phyloP scores from a whole-genome alignment of 768 basidiomycete genomes.

The Hygrophorus pudorinus region DNA sequence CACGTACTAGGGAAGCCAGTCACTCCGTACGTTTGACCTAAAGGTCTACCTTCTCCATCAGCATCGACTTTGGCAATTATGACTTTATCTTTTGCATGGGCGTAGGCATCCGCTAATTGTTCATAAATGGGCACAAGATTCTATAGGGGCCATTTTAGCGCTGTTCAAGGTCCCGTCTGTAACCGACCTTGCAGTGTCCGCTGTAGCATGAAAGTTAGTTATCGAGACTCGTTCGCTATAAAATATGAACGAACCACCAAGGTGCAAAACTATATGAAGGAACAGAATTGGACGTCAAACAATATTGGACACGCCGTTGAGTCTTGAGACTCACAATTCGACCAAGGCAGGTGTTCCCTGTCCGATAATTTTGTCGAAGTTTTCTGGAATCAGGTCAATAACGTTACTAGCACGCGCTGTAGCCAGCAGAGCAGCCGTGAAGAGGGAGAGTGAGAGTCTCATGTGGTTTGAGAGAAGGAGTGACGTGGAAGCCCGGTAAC shows the following conservation, averaged over 20 bases:
- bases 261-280: slow-evolving; percentile 57
- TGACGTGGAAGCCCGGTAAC: too few species aligned
- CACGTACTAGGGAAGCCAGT: slow-evolving; percentile 80
- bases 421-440: slow-evolving; percentile 44
- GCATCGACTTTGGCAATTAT: slow-evolving; percentile 89
- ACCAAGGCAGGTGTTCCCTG: slow-evolving; percentile 77
- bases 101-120: slow-evolving; percentile 81
- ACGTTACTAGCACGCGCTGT: slow-evolving; percentile 71
- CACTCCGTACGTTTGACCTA: slow-evolving; percentile 73
- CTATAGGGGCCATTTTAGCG: slow-evolving; percentile 23
- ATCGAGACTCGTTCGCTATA: neutral
- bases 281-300: neutral
- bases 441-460: slow-evolving; percentile 46
- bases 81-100: slow-evolving; percentile 71
- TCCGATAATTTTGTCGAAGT: slow-evolving; percentile 71
- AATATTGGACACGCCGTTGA: too few species aligned
- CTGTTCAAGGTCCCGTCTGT: neutral
- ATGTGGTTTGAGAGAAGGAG: slow-evolving; percentile 31
- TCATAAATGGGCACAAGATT: slow-evolving; percentile 85
- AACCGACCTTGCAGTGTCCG: slow-evolving; percentile 76
- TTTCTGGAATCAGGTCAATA: slow-evolving; percentile 61
- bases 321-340: slow-evolving; percentile 82
- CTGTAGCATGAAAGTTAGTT: slow-evolving; percentile 24
- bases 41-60: slow-evolving; percentile 70
- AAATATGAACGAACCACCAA: slow-evolving; percentile 57